Evolutionary conservation across 345 rosid genomes (phyloP), one percentile per base, ranked within the genome.

Genomic region (Syzygium aqueum): DNA sequence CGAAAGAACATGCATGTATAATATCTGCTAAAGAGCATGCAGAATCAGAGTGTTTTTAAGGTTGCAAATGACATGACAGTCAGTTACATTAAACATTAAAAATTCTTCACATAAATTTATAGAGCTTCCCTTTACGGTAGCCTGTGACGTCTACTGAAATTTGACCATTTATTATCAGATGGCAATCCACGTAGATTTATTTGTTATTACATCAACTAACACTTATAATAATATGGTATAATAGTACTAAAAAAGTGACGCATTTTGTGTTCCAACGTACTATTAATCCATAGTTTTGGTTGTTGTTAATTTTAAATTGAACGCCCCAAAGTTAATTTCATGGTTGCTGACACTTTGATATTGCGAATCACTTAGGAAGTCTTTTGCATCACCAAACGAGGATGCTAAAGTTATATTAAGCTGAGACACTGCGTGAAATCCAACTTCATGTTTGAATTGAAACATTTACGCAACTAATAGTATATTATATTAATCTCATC

Each of bases 401-500:
- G 80, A 73, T 33, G 25, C 13, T 22, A 19, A 73, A 22, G 37
- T 14, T 37, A 37, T 2, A 19, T 73, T 40, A 37, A 33, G 49
- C 25, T 17, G 5, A 33, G 25, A 67, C 46, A 19, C 46, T 25
- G 0, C 23, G 6, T 19, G 80, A 37, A 21, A 73, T 73, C 80
- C 37, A 19, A 73, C 27, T 73, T 73, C 80, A 10, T 10, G 14
- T 73, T 22, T 37, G 49, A 37, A 73, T 37, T 3, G 3, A 19
- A 73, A 30, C 25, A 54, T 21, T 19, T 52, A 52, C n/a, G 52
- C 43, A 50, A 6, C 28, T 87, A 92, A 94, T 85, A 87, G 59
- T 85, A 86, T 91, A 92, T 59, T 63, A 88, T 54, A 88, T 83
- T 25, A 50, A 50, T 86, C 87, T 92, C 85, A 95, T 91, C 28